These are phyloP conservation scores for Eutrema heterophyllum DNA, from an alignment of 345 rosid genomes.

Conservation along the genomic window DNA sequence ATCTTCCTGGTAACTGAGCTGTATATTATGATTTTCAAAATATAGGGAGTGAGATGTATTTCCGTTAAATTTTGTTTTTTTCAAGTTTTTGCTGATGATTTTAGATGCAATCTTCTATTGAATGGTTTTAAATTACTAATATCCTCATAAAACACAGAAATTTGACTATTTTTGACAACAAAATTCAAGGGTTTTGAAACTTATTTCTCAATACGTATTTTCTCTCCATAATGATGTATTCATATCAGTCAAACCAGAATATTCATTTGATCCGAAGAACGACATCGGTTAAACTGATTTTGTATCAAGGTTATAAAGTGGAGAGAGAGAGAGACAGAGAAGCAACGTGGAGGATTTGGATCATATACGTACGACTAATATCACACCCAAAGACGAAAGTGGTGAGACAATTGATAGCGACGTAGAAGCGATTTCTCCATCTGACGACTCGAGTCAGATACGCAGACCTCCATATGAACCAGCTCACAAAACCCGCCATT, in stretches of 20 bases:
- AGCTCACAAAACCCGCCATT: constrained; percentile 73
- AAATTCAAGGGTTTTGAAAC: too few relatives aligned
- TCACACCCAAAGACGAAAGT: constrained; percentile 89
- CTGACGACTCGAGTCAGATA: constrained; percentile 96
- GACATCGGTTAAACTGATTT: not conserved
- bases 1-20: not conserved
- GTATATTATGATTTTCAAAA: too few relatives aligned
- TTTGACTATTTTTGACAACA: too few relatives aligned
- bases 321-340: not conserved
- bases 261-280: not conserved
- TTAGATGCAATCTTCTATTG: too few relatives aligned
- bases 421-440: constrained; percentile 98
- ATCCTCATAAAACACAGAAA: too few relatives aligned
- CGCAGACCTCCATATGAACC: constrained; percentile 99
- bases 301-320: too few relatives aligned
- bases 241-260: too few relatives aligned
- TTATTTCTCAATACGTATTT: too few relatives aligned
- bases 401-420: constrained; percentile 91
- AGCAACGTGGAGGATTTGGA: not conserved
- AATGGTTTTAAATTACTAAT: too few relatives aligned
- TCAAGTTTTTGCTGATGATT: too few relatives aligned
- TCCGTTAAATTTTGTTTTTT: too few relatives aligned
- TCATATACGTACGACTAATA: constrained; percentile 66
- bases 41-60: accelerated
- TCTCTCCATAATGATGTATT: not conserved